Evolutionary conservation across 1,139 yeast species (phyloP).

Genomic region (Lodderomyces theae): DNA sequence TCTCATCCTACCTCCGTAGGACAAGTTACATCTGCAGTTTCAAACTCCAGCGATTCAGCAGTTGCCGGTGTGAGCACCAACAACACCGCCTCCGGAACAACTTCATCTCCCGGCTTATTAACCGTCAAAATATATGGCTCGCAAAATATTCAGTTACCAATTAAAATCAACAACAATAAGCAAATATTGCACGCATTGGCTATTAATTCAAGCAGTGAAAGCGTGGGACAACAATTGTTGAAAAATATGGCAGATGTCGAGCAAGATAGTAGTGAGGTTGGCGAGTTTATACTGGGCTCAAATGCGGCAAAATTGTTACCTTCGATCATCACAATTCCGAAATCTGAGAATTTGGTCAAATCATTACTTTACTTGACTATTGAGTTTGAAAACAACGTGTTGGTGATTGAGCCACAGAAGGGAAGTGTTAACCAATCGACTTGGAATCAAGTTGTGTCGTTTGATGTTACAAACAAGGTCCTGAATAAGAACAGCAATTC

Average conservation of each 20-base stretch:
- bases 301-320: constrained; percentile 54
- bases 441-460: constrained; percentile 87
- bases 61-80: constrained; percentile 6
- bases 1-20: constrained; percentile 12
- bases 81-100: constrained; percentile 5
- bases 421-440: constrained; percentile 56
- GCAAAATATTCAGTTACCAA: constrained; percentile 60
- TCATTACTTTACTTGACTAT: constrained; percentile 66
- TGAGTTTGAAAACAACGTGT: constrained; percentile 79
- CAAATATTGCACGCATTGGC: constrained; percentile 54
- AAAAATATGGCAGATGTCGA: constrained; percentile 28
- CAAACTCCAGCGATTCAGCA: neutral
- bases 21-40: constrained; percentile 6
- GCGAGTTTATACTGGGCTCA: constrained; percentile 29
- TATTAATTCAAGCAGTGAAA: constrained; percentile 41
- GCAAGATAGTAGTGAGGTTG: constrained; percentile 19
- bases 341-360: constrained; percentile 44
- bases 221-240: constrained; percentile 36
- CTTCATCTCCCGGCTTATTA: constrained; percentile 58
- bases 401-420: constrained; percentile 75
- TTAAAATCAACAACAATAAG: constrained; percentile 51
- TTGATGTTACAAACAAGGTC: constrained; percentile 78
- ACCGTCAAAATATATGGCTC: constrained; percentile 70
- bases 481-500: constrained; percentile 16
- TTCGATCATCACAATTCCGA: constrained; percentile 63